phyloP scores from a whole-genome alignment of 23 red algal genomes.

The Chondrus crispus region DNA sequence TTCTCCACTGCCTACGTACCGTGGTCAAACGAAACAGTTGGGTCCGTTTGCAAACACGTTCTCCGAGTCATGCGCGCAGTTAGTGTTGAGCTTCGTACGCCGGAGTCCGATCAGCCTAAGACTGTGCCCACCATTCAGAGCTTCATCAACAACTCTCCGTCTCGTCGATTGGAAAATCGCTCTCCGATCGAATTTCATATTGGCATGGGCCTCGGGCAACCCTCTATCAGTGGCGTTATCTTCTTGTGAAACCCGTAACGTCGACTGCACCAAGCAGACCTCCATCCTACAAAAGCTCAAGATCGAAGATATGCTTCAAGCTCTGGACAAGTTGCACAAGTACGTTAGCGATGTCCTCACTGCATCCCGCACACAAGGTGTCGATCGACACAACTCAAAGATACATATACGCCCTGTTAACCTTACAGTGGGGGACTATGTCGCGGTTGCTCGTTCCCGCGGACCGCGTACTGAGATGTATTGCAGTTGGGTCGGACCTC shows the following conservation, averaged over 20 bases:
- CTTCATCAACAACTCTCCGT: constrained; percentile 27
- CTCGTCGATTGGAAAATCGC: background rate
- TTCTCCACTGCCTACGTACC: background rate
- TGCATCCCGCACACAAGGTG: background rate
- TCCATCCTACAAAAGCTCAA: background rate
- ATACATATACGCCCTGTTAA: background rate
- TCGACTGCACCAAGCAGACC: background rate
- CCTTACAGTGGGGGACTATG: background rate
- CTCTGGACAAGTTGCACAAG: background rate
- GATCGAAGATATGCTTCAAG: background rate
- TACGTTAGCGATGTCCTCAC: background rate
- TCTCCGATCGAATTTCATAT: background rate
- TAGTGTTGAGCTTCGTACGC: background rate
- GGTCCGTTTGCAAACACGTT: constrained; percentile 14
- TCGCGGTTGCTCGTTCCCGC: background rate
- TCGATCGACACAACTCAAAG: background rate
- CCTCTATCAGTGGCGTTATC: background rate
- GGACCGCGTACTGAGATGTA: background rate
- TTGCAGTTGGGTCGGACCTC: background rate
- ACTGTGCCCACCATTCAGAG: constrained; percentile 11
- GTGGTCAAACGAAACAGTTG: background rate
- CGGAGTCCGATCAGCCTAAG: background rate
- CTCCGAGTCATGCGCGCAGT: background rate
- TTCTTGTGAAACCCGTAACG: background rate
- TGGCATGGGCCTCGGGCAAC: background rate